These are phyloP conservation scores for Talaromyces trachyspermus DNA, from an alignment of 495 filamentous ascomycete species.

Conservation along the genomic window DNA sequence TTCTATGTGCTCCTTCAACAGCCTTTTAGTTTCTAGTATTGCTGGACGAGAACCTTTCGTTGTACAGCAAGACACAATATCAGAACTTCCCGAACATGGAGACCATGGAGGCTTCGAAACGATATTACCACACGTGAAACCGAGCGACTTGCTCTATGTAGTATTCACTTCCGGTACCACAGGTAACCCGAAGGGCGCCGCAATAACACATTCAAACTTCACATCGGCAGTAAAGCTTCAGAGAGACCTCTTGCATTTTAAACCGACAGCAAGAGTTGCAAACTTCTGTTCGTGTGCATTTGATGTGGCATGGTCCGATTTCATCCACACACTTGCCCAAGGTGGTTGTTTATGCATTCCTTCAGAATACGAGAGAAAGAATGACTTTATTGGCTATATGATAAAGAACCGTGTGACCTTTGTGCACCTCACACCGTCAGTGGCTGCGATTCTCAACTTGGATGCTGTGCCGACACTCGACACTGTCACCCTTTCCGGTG, in stretches of 20 bases:
- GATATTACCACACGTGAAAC: no score
- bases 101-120: no score
- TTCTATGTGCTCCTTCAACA: constrained; percentile 23
- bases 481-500: no score
- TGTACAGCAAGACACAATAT: not conserved
- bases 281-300: constrained; percentile 48
- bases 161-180: constrained; percentile 6
- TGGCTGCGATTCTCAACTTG: no score
- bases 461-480: no score
- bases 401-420: constrained; percentile 12
- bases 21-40: no score
- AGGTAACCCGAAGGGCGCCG: constrained; percentile 4
- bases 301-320: constrained; percentile 44
- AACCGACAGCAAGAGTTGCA: constrained; percentile 19
- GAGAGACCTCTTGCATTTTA: not conserved
- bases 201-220: constrained; percentile 4
- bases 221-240: not conserved
- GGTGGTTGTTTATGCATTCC: constrained; percentile 50
- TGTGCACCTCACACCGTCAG: constrained; percentile 39
- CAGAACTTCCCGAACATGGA: no score
- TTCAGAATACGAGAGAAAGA: constrained; percentile 32
- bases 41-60: constrained; percentile 14
- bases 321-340: constrained; percentile 36
- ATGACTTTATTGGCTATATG: constrained; percentile 21
- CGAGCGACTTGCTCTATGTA: not conserved